These are phyloP conservation scores for Orbilia ellipsospora DNA, from an alignment of 2,329 filamentous ascomycete genomes.

Conservation along the genomic window DNA sequence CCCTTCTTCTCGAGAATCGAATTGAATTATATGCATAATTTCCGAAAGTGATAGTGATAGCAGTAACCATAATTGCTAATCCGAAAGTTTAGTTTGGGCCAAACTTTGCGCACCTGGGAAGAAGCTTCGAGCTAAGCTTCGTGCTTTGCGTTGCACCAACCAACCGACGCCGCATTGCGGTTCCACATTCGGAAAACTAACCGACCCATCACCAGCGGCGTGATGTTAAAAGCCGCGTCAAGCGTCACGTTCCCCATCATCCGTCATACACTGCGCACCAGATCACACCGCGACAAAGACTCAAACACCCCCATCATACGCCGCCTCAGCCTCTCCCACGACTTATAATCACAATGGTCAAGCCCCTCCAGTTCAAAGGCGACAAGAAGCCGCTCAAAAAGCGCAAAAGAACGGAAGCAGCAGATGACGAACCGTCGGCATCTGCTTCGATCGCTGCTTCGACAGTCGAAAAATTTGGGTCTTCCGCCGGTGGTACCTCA, in stretches of 20 bases:
- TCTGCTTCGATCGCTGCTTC: conserved; percentile 57
- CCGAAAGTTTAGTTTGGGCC: too few species aligned
- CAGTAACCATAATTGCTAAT: too few species aligned
- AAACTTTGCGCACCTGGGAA: too few species aligned
- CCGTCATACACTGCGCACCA: conserved; percentile 8
- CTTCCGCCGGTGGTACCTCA: not conserved
- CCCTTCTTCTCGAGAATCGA: too few species aligned
- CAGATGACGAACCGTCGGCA: conserved; percentile 64
- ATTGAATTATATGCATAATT: too few species aligned
- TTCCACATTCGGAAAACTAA: not conserved
- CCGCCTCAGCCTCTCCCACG: not conserved
- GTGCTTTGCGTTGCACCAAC: not conserved
- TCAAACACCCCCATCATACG: not conserved
- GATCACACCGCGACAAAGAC: not conserved
- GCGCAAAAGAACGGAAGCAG: conserved; percentile 76
- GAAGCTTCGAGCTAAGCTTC: not conserved
- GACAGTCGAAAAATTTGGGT: conserved; percentile 47
- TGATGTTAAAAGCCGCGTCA: not conserved
- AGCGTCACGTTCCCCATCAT: conserved; percentile 9
- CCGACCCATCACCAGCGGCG: conserved; percentile 4
- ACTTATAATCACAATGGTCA: conserved; percentile 73
- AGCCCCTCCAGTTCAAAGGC: conserved; percentile 93
- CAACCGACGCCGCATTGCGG: conserved; percentile 1
- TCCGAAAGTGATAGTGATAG: too few species aligned
- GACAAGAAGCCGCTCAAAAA: conserved; percentile 90